Conservation (phyloP, 1,139 yeast species). For the Meyerozyma sp. region DNA sequence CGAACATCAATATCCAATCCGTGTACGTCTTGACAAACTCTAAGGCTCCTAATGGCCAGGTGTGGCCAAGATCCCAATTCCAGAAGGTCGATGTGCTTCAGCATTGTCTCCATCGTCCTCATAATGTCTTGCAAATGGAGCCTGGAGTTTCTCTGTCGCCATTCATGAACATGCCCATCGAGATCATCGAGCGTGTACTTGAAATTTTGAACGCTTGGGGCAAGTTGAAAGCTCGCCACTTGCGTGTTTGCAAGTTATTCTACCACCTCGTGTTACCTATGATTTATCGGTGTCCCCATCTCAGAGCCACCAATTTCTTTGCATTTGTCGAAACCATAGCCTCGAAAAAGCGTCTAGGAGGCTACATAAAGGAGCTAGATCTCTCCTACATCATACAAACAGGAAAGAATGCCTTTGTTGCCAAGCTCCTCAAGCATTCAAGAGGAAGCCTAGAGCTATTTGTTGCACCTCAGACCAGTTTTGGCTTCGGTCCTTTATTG, state of each 20-base stretch:
- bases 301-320: constrained; percentile 64
- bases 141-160: constrained; percentile 9
- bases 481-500: constrained; percentile 83
- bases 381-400: constrained; percentile 76
- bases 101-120: constrained; percentile 21
- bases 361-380: constrained; percentile 53
- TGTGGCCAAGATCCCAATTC: constrained; percentile 42
- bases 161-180: constrained; percentile 47
- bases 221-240: constrained; percentile 42
- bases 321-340: constrained; percentile 69
- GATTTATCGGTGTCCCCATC: constrained; percentile 57
- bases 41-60: constrained; percentile 16
- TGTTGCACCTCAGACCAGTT: constrained; percentile 91
- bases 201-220: constrained; percentile 30
- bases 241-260: constrained; percentile 59
- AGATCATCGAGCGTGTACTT: constrained; percentile 52
- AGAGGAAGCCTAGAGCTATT: constrained; percentile 57
- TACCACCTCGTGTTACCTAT: constrained; percentile 55
- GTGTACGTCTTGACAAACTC: constrained; percentile 31
- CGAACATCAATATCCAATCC: constrained; percentile 26
- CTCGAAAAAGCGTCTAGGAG: constrained; percentile 34
- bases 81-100: constrained; percentile 42
- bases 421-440: constrained; percentile 74
- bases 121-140: constrained; percentile 12
- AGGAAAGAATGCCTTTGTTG: constrained; percentile 90